These are phyloP conservation scores for Fagopyrum esculentum DNA, from an alignment of 148 eudicot species.

Conservation along the genomic window DNA sequence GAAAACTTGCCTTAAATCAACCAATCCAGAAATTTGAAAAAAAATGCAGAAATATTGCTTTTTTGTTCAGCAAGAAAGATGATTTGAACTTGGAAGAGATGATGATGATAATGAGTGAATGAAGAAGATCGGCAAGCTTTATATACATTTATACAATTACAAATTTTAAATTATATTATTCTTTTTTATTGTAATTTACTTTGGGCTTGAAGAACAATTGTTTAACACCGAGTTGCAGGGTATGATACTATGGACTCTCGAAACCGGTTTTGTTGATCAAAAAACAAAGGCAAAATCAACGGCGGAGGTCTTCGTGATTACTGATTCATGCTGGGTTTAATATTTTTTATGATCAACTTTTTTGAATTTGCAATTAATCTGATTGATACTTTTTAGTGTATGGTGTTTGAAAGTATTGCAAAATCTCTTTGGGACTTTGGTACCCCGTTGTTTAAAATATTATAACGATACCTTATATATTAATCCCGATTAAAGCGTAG, in stretches of 20 bases:
- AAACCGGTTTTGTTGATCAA: not conserved
- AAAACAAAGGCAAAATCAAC: conserved; percentile 3
- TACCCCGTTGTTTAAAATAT: no score
- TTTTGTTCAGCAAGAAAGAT: conserved; percentile 3
- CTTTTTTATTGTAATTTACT: not conserved
- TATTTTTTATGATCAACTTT: not conserved
- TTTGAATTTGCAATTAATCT: not conserved
- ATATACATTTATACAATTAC: not conserved
- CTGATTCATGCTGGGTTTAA: not conserved
- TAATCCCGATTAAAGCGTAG: no score
- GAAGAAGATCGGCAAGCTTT: not conserved
- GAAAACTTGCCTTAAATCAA: not conserved
- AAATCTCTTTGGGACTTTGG: no score
- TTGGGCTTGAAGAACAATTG: not conserved
- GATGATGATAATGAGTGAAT: not conserved
- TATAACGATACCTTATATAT: no score
- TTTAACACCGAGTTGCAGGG: not conserved
- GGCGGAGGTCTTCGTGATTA: not conserved
- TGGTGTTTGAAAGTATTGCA: not conserved
- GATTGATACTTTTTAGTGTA: not conserved
- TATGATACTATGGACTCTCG: not conserved
- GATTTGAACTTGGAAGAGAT: not conserved
- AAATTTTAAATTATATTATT: not conserved
- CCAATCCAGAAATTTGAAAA: not conserved
- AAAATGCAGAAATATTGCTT: not conserved